Conservation (phyloP, 768 basidiomycete species). For the Lentinula sp. region DNA sequence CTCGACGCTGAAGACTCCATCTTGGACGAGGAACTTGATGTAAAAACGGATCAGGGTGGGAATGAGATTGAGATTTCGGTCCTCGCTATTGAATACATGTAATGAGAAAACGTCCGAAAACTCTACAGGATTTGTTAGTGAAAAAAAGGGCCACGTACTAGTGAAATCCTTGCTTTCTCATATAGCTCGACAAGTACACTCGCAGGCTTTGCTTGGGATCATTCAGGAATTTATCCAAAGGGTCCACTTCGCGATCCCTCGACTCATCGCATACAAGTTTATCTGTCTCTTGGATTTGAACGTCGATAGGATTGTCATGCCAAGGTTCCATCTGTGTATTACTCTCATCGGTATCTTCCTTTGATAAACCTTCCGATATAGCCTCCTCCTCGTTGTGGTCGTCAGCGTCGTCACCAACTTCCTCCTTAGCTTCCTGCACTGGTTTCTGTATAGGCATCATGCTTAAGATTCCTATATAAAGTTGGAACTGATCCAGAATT, state of each 20-base stretch:
- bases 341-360: no score
- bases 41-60: slow-evolving; percentile 59
- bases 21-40: slow-evolving; percentile 53
- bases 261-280: not conserved
- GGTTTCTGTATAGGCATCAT: slow-evolving; percentile 34
- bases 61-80: slow-evolving; percentile 39
- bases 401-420: slow-evolving; percentile 24
- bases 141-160: slow-evolving; percentile 45
- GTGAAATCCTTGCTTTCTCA: slow-evolving; percentile 56
- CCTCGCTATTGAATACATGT: slow-evolving; percentile 24
- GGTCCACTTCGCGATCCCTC: slow-evolving; percentile 31
- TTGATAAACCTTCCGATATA: no score
- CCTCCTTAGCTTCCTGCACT: slow-evolving; percentile 21
- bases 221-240: slow-evolving; percentile 46
- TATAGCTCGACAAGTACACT: slow-evolving; percentile 70
- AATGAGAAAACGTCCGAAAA: not conserved
- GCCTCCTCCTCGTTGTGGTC: slow-evolving; percentile 15
- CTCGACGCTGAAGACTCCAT: slow-evolving; percentile 31
- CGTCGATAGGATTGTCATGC: slow-evolving; percentile 8
- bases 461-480: slow-evolving; percentile 53
- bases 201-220: slow-evolving; percentile 53
- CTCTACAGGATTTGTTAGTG: not conserved
- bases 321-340: no score
- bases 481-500: slow-evolving; percentile 43
- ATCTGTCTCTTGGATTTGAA: not conserved